Conservation (phyloP, 75 land plant genomes). For the Selaginella moellendorffii region DNA sequence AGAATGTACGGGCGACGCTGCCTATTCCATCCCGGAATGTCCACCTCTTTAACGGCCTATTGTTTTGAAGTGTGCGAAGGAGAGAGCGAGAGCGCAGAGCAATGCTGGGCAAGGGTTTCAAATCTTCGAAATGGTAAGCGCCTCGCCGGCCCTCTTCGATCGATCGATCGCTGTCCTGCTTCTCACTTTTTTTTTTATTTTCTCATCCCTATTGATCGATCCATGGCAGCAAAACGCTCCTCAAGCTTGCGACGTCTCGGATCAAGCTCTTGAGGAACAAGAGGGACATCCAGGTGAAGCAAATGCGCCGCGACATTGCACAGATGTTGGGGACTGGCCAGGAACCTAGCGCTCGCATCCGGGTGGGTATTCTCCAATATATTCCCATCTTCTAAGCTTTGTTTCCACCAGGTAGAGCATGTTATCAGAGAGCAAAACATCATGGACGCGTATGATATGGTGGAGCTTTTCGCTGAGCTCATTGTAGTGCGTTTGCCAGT, state of each 20-base stretch:
- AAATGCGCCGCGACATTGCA: conserved; percentile 51
- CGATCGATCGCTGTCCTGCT: too few species aligned
- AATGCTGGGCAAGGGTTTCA: conserved; percentile 1
- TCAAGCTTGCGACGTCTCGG: conserved; percentile 60
- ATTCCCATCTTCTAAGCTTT: neutral
- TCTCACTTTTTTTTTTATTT: neutral
- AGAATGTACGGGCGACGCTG: too few species aligned
- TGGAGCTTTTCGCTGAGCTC: conserved; percentile 1
- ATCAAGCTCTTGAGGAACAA: conserved; percentile 58
- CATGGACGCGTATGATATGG: conserved; percentile 6
- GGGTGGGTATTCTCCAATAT: conserved; percentile 33
- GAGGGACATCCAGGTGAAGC: conserved; percentile 34
- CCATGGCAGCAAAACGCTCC: conserved; percentile 62
- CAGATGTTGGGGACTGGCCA: conserved; percentile 72
- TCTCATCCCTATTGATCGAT: conserved; percentile 8
- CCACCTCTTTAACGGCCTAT: too few species aligned
- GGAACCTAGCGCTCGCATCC: conserved; percentile 63
- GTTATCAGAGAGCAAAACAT: conserved; percentile 4
- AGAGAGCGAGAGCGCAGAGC: neutral
- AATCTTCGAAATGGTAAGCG: conserved; percentile 8
- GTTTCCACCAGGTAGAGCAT: conserved; percentile 2
- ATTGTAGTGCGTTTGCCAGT: conserved; percentile 6
- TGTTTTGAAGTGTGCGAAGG: too few species aligned
- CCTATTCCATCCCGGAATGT: too few species aligned
- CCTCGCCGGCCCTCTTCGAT: neutral